phyloP scores from a whole-genome alignment of 257 asterid genomes.

The Linaria vulgaris region DNA sequence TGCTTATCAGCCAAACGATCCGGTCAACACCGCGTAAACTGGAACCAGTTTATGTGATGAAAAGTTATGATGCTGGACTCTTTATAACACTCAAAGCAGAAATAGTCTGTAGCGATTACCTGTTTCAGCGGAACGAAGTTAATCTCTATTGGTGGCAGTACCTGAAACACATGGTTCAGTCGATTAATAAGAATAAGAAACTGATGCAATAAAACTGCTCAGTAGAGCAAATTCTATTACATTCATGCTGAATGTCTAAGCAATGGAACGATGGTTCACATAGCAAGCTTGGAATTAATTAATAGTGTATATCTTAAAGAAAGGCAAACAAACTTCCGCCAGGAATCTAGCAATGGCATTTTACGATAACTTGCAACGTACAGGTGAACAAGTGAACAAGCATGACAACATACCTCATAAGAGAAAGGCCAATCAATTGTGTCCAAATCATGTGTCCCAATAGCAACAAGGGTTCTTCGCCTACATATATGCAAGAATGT shows the following conservation, averaged over 20 bases:
- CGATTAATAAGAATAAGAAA: slow-evolving; percentile 11
- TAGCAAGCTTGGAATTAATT: no score
- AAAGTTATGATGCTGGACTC: no score
- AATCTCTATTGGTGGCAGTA: slow-evolving; percentile 71
- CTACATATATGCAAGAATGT: no score
- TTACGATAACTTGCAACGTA: no score
- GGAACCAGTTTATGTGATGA: not conserved
- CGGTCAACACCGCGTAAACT: not conserved
- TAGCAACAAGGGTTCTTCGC: slow-evolving; percentile 92
- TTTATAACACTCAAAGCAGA: slow-evolving; percentile 16
- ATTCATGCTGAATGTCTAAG: no score
- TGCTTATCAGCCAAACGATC: no score
- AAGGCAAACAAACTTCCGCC: no score
- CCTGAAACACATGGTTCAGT: slow-evolving; percentile 57
- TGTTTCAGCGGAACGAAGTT: slow-evolving; percentile 87
- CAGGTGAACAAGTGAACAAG: no score
- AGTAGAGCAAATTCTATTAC: slow-evolving; percentile 4
- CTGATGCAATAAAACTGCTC: slow-evolving; percentile 2
- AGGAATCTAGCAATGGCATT: no score
- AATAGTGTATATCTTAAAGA: no score
- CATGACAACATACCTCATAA: slow-evolving; percentile 94
- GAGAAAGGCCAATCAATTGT: slow-evolving; percentile 86
- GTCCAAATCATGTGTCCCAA: slow-evolving; percentile 97
- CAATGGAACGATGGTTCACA: no score
- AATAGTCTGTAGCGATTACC: slow-evolving; percentile 44